Evolutionary conservation across 177 flowering plant species (phyloP), one percentile per base, ranked within the genome.

Genomic region (Telopea speciosissima): DNA sequence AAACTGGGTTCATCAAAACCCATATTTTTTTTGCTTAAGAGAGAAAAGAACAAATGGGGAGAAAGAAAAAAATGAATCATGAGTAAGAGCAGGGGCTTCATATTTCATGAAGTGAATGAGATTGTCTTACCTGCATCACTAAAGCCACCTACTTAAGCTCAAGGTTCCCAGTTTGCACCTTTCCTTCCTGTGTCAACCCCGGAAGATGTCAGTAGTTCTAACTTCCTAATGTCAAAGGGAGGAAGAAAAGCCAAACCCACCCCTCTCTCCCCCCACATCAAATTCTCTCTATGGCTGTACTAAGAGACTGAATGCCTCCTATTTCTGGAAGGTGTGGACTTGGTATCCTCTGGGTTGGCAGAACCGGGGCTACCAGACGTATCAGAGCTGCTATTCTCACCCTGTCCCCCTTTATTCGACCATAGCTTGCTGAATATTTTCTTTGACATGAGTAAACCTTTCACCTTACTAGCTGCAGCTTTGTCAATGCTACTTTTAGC

Each of bases 361-460:
- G 87, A 84, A 45, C 81, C 83, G 17, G 80, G 84, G 68, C 86
- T 87, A 71, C 72, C 89, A 5, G 90, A 85, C n/a, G 89, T 82
- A 74, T 87, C 90, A 14, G 89, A 83, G 71, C 89, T 80, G 64
- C 86, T 85, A 65, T 79, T 81, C 74, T 84, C 90, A 14, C 79
- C 80, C 11, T 71, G 77, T 19, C 70, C 71, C 11, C 81, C 80
- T 78, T 84, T 85, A 71, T 73, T 70, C n/a, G 85, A 83, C 88
- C 83, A 84, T 1, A 85, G 74, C 78, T 79, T 83, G n/a, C 78
- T 71, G 68, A 87, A 80, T 24, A 87, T 76, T 65, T 75, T 85
- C 78, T 77, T 84, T 1, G 88, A 76, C 74, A 71, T 70, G 42
- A 84, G 75, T 73, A 84, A 36, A 14, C 86, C 82, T 70, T 78